phyloP scores from a whole-genome alignment of 2,329 filamentous ascomycete genomes.

The Sporothrix curviconia region DNA sequence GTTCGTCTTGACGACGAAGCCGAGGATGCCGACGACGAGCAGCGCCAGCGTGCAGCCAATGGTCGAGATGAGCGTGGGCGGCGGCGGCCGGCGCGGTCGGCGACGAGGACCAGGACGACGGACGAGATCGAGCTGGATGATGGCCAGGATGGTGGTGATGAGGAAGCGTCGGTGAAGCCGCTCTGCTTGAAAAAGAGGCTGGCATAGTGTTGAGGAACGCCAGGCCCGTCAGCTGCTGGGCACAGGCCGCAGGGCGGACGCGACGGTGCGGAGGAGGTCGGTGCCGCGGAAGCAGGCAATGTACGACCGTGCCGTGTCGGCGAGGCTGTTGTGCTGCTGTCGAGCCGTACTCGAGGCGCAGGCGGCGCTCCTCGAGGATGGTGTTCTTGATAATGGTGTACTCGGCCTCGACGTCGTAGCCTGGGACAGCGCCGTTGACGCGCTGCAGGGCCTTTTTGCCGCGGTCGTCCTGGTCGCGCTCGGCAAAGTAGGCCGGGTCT shows the following conservation, averaged over 20 bases:
- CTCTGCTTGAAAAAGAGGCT: slow-evolving; percentile 22
- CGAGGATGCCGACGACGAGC: slow-evolving; percentile 18
- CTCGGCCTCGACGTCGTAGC: slow-evolving; percentile 19
- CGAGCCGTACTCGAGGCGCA: slow-evolving; percentile 2
- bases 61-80: slow-evolving; percentile 12
- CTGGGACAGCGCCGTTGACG: slow-evolving; percentile 16
- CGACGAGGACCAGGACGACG: slow-evolving; percentile 11
- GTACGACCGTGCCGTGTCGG: slow-evolving; percentile 14
- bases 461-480: slow-evolving; percentile 18
- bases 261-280: slow-evolving; percentile 16
- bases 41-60: slow-evolving; percentile 14
- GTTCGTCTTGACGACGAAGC: slow-evolving; percentile 10
- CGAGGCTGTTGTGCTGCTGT: neutral
- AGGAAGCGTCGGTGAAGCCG: slow-evolving; percentile 22
- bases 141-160: slow-evolving; percentile 20
- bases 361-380: slow-evolving; percentile 17
- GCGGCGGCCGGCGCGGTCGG: slow-evolving; percentile 19
- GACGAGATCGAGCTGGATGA: slow-evolving; percentile 18
- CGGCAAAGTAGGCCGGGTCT: slow-evolving; percentile 18
- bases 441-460: slow-evolving; percentile 17
- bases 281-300: slow-evolving; percentile 19
- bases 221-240: slow-evolving; percentile 23
- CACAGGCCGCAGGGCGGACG: slow-evolving; percentile 13
- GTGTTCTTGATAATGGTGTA: slow-evolving; percentile 21
- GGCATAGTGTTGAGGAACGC: slow-evolving; percentile 22